Percentiles rank a stretch among this genome's conserved stretches.
These are phyloP conservation scores for Pyricularia sp. DNA, from an alignment of 2,329 filamentous ascomycete genomes.

Conservation along the genomic window DNA sequence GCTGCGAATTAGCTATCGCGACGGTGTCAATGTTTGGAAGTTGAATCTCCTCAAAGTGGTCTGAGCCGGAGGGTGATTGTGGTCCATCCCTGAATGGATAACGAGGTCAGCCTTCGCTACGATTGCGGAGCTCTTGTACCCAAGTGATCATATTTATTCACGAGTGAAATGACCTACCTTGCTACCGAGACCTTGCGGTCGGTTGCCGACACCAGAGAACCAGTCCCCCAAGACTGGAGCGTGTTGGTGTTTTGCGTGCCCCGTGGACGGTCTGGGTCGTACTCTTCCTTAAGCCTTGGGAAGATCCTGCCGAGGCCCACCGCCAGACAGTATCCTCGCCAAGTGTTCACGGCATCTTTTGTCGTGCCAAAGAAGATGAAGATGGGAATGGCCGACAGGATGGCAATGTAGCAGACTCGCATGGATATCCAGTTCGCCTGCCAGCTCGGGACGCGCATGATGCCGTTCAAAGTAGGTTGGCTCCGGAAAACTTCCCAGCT, in stretches of 20 bases:
- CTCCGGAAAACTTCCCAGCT: constrained; percentile 32
- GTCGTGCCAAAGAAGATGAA: constrained; percentile 47
- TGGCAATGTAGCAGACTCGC: constrained; percentile 39
- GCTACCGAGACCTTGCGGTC: background rate
- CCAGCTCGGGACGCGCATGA: constrained; percentile 34
- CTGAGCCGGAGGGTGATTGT: background rate
- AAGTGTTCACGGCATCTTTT: constrained; percentile 41
- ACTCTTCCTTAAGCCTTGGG: constrained; percentile 25
- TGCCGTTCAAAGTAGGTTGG: constrained; percentile 32
- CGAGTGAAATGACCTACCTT: background rate
- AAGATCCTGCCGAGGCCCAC: constrained; percentile 34
- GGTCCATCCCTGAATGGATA: background rate
- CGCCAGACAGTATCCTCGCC: constrained; percentile 28
- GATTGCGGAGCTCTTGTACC: background rate
- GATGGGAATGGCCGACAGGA: constrained; percentile 35
- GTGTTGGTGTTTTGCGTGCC: constrained; percentile 1
- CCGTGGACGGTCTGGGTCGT: constrained; percentile 14
- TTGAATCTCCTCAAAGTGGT: background rate
- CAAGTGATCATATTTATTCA: background rate
- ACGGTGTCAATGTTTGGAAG: background rate
- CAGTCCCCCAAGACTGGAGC: background rate
- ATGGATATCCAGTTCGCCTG: constrained; percentile 27
- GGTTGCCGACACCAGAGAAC: background rate
- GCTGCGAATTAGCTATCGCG: background rate
- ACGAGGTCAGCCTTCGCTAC: background rate